phyloP scores from a whole-genome alignment of 805 yeast genomes.

The Candida ovalis region DNA sequence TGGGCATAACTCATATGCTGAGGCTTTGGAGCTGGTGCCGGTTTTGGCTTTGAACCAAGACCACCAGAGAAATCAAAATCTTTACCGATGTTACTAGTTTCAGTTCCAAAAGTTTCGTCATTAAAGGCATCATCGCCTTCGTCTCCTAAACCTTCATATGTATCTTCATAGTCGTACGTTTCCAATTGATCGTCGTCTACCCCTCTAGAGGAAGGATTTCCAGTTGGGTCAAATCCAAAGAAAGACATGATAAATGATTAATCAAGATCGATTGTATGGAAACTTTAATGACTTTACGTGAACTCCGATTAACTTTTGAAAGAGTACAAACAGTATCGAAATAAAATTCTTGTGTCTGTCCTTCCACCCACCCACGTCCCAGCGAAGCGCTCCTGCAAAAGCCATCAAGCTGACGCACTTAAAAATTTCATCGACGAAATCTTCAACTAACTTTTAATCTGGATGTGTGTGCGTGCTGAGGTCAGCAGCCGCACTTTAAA shows the following conservation, averaged over 20 bases:
- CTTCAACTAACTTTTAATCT: not conserved
- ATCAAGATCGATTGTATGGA: not conserved
- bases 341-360: not conserved
- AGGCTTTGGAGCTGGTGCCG: conserved; percentile 26
- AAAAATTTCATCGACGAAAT: conserved; percentile 6
- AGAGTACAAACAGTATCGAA: not conserved
- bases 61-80: conserved; percentile 63
- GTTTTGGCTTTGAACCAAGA: conserved; percentile 11
- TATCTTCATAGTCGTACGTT: conserved; percentile 74
- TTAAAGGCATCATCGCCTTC: conserved; percentile 74
- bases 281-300: too few species aligned
- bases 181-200: conserved; percentile 25
- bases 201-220: conserved; percentile 31
- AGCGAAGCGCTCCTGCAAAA: not conserved
- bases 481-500: too few species aligned
- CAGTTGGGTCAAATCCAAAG: conserved; percentile 59
- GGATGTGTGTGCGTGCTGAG: not conserved
- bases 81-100: conserved; percentile 40
- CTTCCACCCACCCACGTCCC: not conserved
- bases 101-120: conserved; percentile 73
- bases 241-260: conserved; percentile 51
- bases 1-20: conserved; percentile 39
- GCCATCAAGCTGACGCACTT: not conserved
- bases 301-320: not conserved
- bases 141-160: conserved; percentile 76